Base-by-base conservation (phyloP, 129 eudicot genomes). In the Rutidosis leptorrhynchoides region DNA sequence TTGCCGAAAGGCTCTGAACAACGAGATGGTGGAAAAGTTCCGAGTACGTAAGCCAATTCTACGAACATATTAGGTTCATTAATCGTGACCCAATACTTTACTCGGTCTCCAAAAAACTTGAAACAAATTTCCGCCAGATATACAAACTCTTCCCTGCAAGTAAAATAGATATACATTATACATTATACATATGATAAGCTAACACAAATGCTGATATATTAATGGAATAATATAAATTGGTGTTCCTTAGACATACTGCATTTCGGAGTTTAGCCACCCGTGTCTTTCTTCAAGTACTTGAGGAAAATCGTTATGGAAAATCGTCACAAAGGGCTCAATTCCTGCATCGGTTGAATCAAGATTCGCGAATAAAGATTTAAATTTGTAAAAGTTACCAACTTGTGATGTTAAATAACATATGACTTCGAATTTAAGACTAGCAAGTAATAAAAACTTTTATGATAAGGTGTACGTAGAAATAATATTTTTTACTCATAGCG, bases 1-100 rank as follows among this genome's bases (percentile, higher is more conserved):
- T 81, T 68, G 11, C 87, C 96, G 29, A 86, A 88, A 53, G 97
- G 96, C 61, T 63, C 77, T n/a, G 96, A 91, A 64, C 97, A 91
- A 63, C 57, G 95, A 60, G 71, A 74, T 2, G 99, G 96, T 48
- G 95, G 99, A 66, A 45, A 77, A 0, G 0, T 0, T 11, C 93
- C 96, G 23, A 0, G 21, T 54, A 25, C 62, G 14, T 82, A 94
- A 9, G 78, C 95, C 65, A 71, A 46, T 32, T 73, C 78, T 19
- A 79, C 40, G 24, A 62, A 65, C 26, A 86, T 17, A 59, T 89
- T 94, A 51, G 99, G 97, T 48, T 94, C 99, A 4, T 89, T 94
- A 65, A 94, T 86, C 1, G 93, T 82, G 11, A 66, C 58, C 96
- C 95, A 88, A 45, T 85, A 65, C 81, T 80, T 92, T 54, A 92